Percentiles rank a stretch among this genome's conserved stretches.
These are phyloP conservation scores for Eucalyptus sp. DNA, from an alignment of 345 rosid species.

Conservation along the genomic window DNA sequence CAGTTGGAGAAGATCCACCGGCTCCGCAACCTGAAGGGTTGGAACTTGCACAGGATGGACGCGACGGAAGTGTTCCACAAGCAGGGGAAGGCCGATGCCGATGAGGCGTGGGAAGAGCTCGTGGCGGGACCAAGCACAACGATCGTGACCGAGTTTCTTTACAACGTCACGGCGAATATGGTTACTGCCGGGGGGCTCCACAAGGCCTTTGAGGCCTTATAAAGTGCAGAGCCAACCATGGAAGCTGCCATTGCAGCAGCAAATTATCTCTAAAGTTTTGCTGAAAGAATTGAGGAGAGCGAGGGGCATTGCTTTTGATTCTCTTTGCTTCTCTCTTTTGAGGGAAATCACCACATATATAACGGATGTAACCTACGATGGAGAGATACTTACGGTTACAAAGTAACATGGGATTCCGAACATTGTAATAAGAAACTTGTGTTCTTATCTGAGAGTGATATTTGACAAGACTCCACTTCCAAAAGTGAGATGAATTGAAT, in stretches of 20 bases:
- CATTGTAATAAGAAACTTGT: background rate
- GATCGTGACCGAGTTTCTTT: conserved; percentile 49
- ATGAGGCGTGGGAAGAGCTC: conserved; percentile 54
- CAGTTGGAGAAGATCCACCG: conserved; percentile 56
- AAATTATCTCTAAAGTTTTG: background rate
- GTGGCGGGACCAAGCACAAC: conserved; percentile 42
- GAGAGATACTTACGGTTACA: background rate
- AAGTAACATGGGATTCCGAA: background rate
- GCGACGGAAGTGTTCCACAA: conserved; percentile 46
- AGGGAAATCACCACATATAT: background rate
- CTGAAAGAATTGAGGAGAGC: background rate
- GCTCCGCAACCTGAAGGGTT: conserved; percentile 34
- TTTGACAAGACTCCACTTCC: background rate
- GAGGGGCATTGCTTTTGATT: background rate
- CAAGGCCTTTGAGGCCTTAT: background rate
- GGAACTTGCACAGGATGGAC: conserved; percentile 60
- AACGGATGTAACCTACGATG: background rate
- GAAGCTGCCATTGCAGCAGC: background rate
- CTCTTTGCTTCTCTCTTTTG: background rate
- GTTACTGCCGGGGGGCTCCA: background rate
- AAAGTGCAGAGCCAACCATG: background rate
- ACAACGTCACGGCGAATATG: background rate
- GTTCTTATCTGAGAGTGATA: background rate
- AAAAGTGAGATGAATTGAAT: background rate
- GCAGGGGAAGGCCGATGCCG: conserved; percentile 26